Evolutionary conservation across 1,284 basidiomycete species (phyloP), one percentile per base, ranked within the genome.

Genomic region (Apiotrichum sp.): DNA sequence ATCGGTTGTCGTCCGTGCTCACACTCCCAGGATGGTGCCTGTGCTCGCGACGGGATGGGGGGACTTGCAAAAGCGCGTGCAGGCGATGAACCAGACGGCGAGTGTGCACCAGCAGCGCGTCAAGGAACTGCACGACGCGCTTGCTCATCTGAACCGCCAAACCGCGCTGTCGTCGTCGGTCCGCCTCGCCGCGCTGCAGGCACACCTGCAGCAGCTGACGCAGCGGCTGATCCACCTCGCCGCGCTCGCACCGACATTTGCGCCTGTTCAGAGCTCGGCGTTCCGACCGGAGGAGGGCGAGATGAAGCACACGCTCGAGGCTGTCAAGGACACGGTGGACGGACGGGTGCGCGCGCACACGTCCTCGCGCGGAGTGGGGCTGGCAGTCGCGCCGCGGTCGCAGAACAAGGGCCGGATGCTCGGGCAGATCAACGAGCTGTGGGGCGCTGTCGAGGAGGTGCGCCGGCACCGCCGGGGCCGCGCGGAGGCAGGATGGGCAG

Each of bases 261-360:
- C 92, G 34, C 89, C 90, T 6, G 79, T 83, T 5, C 83, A 88
- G 31, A 86, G 86, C 4, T 85, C 86, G 2, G 82, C 87, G 7
- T 86, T 91, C 62, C 80, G 85, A n/a, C 85, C 86, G 1, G 88
- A 90, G 67, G 89, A 93, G 70, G 88, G 89, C 66, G 81, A 81
- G 38, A 78, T 90, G 57, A 80, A 85, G 41, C 80, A 79, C 4
- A 79, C 79, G 61, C 78, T 93, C 39, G 88, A 91, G 67, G 83
- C 84, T 58, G 82, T 91, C 58, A 86, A 88, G 69, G 84, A 85
- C 61, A 86, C 88, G 67, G 72, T 90, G 56, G 82, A 83, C 58
- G 71, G 80, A 14, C 78, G 79, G 7, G 80, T 62, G 39, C 46
- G 42, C 11, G 31, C 53, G 3, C 50, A 47, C 14, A 45, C 38